Percentiles rank a stretch among this genome's conserved stretches.
phyloP scores from a whole-genome alignment of 257 asterid genomes.

The Lithospermum erythrorhizon region DNA sequence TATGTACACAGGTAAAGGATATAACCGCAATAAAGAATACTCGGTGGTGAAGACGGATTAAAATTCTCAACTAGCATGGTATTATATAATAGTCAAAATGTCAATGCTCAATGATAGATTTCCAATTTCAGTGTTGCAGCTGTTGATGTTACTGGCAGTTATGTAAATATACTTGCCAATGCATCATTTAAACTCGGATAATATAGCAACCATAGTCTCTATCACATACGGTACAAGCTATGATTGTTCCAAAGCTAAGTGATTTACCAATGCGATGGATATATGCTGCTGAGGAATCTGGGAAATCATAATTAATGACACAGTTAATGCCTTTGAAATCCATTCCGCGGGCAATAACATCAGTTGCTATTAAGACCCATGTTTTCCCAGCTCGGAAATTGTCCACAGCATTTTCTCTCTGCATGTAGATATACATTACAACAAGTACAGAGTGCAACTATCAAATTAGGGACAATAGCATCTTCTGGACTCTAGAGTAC shows the following conservation, averaged over 20 bases:
- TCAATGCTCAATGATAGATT: not conserved
- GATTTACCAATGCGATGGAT: conserved; percentile 77
- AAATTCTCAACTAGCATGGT: not conserved
- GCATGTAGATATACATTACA: conserved; percentile 8
- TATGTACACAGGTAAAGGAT: no score
- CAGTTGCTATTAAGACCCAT: conserved; percentile 91
- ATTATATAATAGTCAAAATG: not conserved
- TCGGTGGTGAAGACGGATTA: no score
- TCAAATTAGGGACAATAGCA: not conserved
- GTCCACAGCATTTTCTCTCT: conserved; percentile 74
- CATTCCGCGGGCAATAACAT: conserved; percentile 93
- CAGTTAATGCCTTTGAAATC: conserved; percentile 90
- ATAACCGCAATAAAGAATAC: no score
- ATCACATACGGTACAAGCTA: not conserved
- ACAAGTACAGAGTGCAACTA: not conserved
- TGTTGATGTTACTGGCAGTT: not conserved
- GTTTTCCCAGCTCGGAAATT: conserved; percentile 83
- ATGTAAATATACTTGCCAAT: no score
- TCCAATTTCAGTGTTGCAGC: not conserved
- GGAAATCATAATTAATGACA: conserved; percentile 84
- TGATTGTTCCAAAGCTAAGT: conserved; percentile 4
- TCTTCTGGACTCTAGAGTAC: not conserved
- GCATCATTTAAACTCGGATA: no score
- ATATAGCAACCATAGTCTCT: no score
- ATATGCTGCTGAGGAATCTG: conserved; percentile 75